Evolutionary conservation across 768 basidiomycete species (phyloP), one percentile per base, ranked within the genome.

Genomic region (Mycena galericulata): DNA sequence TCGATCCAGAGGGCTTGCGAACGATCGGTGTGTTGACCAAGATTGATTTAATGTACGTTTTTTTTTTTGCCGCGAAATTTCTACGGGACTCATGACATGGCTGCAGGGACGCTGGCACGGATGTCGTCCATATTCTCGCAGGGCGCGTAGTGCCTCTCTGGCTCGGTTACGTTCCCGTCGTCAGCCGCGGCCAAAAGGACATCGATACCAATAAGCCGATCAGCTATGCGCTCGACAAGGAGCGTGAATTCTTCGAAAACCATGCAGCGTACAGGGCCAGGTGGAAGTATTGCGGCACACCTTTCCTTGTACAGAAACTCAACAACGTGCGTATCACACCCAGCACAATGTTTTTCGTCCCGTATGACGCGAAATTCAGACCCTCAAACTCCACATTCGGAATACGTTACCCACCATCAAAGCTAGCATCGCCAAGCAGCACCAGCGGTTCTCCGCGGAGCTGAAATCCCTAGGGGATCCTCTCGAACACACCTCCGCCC

Each of bases 1-100:
- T 98, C 27, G 98, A 99, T 77, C 97, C 97, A 2, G 97, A 99
- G 65, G 98, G 98, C 32, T 92, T 92, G 45, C 87, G 97, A 76
- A 99, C 98, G 24, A 98, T 99, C 72, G 98, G 98, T 86, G 98
- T 99, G n/a, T 82, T 99, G 75, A 99, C 98, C 15, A 99, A 99
- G 81, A 93, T 99, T 56, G 98, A 99, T 80, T 84, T 99, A 70
- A 99, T 99, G 98, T 97, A 73, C 73, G 94, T 87, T 29, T 41
- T 22, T 46, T n/a, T 4, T 29, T n/a, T n/a, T n/a, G n/a, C n/a
- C n/a, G n/a, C n/a, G n/a, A n/a, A n/a, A n/a, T n/a, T n/a, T n/a
- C n/a, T n/a, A n/a, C n/a, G n/a, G n/a, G n/a, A n/a, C 3, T 36
- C 70, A 14, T 15, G 20, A 20, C 14, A 36, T 7, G 10, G 26